Base-by-base conservation (phyloP, 306 rosid species). In the Malus fusca region DNA sequence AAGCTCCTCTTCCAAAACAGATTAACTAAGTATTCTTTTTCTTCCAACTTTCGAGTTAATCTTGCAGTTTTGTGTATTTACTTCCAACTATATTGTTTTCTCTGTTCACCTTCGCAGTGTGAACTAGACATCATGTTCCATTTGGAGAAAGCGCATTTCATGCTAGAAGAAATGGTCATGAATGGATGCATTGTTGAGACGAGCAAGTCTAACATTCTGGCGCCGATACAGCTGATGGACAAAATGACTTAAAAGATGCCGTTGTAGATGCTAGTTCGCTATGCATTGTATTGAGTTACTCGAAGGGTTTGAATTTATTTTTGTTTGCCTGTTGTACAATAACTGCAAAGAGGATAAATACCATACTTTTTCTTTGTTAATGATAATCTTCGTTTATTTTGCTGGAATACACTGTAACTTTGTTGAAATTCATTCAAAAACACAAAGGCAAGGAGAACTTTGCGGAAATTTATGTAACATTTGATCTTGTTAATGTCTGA, bases 101-200 rank as follows among this genome's bases (percentile, higher is more conserved):
- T 71, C 68, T 43, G 55, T 30, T 44, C 23, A 26, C 65, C 44
- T 73, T 76, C 83, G 85, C 93, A 90, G 97, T 95, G 99, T 79
- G 97, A 95, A 87, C 96, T 95, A 55, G 99, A 95, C 81, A 95
- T 95, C 78, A 95, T 95, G 99, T 95, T 95, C 82, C 99, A 95
- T 84, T 80, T 95, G 75, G 97, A 95, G 85, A 95, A 95, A 60
- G 96, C 97, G 14, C 97, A 95, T 85, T 95, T 92, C 91, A 90
- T 92, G 97, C 84, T 95, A 85, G 99, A 95, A 85, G 97, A 92
- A 80, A 92, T 95, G 97, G 97, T 95, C 78, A 90, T 95, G 97
- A 95, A 92, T 76, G 97, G 97, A 26, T 92, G 96, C 75, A 48
- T 95, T 53, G 93, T 95, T 72, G 97, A 95, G 86, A 90, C 91